These are phyloP conservation scores for Aspergillus uvarum DNA, from an alignment of 2,329 filamentous ascomycete genomes.

Conservation along the genomic window DNA sequence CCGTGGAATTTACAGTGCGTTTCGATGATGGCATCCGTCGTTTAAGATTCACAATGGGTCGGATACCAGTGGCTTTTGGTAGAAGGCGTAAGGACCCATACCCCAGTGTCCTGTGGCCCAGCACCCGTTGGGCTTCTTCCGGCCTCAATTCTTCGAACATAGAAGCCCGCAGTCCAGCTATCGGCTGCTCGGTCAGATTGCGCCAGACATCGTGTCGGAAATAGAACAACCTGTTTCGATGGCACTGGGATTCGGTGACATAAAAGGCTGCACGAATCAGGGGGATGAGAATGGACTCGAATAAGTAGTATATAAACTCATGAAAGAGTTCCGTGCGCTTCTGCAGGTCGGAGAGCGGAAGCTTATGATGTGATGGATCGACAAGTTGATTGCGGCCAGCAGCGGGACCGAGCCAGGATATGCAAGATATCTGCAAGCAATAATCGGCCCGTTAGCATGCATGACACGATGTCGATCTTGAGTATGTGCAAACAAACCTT, in stretches of 20 bases:
- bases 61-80: slow-evolving; percentile 73
- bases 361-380: slow-evolving; percentile 45
- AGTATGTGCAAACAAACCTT: slow-evolving; percentile 56
- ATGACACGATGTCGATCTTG: background rate
- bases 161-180: slow-evolving; percentile 63
- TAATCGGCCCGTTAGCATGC: background rate
- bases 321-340: slow-evolving; percentile 78
- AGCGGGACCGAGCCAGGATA: slow-evolving; percentile 71
- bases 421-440: slow-evolving; percentile 58
- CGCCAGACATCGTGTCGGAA: slow-evolving; percentile 95
- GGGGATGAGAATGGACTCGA: slow-evolving; percentile 88
- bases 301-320: slow-evolving; percentile 88
- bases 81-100: slow-evolving; percentile 77
- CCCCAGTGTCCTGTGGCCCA: slow-evolving; percentile 66
- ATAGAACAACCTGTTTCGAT: slow-evolving; percentile 82
- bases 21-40: slow-evolving; percentile 58
- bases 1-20: slow-evolving; percentile 66
- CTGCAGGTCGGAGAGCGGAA: slow-evolving; percentile 67
- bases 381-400: slow-evolving; percentile 30
- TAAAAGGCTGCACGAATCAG: slow-evolving; percentile 87
- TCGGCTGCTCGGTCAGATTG: slow-evolving; percentile 68
- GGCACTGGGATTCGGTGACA: slow-evolving; percentile 81
- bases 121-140: slow-evolving; percentile 55
- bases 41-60: slow-evolving; percentile 85
- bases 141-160: slow-evolving; percentile 78